Evolutionary conservation across 2,329 filamentous ascomycete genomes (phyloP).

Genomic region (Aureobasidium vineae): DNA sequence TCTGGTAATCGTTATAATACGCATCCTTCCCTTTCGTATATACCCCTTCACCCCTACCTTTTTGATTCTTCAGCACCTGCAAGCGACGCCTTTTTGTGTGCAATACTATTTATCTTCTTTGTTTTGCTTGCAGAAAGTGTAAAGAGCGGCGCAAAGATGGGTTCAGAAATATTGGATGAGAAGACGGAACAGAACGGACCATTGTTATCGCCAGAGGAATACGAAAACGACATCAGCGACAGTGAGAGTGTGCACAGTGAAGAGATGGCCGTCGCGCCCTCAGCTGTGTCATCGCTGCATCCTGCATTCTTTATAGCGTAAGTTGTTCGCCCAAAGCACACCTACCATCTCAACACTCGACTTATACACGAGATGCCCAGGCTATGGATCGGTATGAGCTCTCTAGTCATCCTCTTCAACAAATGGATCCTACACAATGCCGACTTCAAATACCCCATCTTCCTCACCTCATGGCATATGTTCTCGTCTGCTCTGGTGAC

Average conservation of each 20-base stretch:
- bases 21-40: not conserved
- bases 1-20: conserved; percentile 10
- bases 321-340: conserved; percentile 32
- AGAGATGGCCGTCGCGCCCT: not conserved
- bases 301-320: conserved; percentile 80
- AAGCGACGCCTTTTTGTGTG: not conserved
- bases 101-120: not conserved
- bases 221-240: conserved; percentile 13
- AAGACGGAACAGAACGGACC: conserved; percentile 21
- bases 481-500: conserved; percentile 33
- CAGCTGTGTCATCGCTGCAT: conserved; percentile 53
- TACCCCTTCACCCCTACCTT: not conserved
- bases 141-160: not conserved
- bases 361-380: conserved; percentile 37
- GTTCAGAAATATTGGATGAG: not conserved
- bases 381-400: conserved; percentile 77
- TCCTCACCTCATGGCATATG: conserved; percentile 34
- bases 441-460: conserved; percentile 55
- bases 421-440: conserved; percentile 80
- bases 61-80: not conserved
- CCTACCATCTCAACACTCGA: not conserved
- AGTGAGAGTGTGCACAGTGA: conserved; percentile 12
- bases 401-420: conserved; percentile 85
- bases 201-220: conserved; percentile 9
- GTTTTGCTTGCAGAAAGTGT: not conserved